These are phyloP conservation scores for Chaetomiaceae sp. DNA, from an alignment of 2,329 filamentous ascomycete species.

Conservation along the genomic window DNA sequence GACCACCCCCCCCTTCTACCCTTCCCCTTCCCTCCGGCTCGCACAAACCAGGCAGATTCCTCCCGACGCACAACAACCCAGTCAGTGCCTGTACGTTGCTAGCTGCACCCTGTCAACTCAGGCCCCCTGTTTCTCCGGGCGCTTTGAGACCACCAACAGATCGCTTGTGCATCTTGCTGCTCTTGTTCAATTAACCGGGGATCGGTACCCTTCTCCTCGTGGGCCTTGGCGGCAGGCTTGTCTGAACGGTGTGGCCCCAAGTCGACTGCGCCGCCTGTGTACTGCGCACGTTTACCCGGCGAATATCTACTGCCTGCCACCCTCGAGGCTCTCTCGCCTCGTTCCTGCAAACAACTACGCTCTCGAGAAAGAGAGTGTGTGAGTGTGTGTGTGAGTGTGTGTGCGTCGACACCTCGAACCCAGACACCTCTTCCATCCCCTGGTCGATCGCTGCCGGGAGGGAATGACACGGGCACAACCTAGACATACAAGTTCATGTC, in stretches of 20 bases:
- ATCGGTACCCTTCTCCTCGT: slow-evolving; percentile 23
- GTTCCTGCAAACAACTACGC: slow-evolving; percentile 14
- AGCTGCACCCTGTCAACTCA: slow-evolving; percentile 15
- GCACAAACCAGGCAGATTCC: slow-evolving; percentile 12
- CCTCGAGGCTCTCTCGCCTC: slow-evolving; percentile 14
- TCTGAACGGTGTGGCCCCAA: slow-evolving; percentile 20
- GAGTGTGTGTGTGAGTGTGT: background rate
- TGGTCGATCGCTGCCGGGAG: slow-evolving; percentile 8
- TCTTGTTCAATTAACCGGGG: slow-evolving; percentile 28
- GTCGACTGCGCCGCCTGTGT: slow-evolving; percentile 26
- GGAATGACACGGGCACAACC: slow-evolving; percentile 13
- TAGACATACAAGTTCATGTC: slow-evolving; percentile 11
- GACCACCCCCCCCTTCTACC: background rate
- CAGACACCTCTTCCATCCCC: background rate
- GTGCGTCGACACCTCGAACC: background rate
- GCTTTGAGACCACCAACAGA: slow-evolving; percentile 23
- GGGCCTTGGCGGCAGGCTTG: slow-evolving; percentile 23
- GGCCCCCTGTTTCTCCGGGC: slow-evolving; percentile 1
- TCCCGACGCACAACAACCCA: slow-evolving; percentile 19
- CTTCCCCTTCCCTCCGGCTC: background rate
- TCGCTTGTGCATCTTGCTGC: slow-evolving; percentile 25
- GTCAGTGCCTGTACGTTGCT: slow-evolving; percentile 15
- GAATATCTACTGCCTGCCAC: slow-evolving; percentile 27
- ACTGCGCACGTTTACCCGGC: slow-evolving; percentile 27
- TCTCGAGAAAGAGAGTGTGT: background rate